Evolutionary conservation across 257 asterid genomes (phyloP), one percentile per base, ranked within the genome.

Genomic region (Solanum chiquidenum): DNA sequence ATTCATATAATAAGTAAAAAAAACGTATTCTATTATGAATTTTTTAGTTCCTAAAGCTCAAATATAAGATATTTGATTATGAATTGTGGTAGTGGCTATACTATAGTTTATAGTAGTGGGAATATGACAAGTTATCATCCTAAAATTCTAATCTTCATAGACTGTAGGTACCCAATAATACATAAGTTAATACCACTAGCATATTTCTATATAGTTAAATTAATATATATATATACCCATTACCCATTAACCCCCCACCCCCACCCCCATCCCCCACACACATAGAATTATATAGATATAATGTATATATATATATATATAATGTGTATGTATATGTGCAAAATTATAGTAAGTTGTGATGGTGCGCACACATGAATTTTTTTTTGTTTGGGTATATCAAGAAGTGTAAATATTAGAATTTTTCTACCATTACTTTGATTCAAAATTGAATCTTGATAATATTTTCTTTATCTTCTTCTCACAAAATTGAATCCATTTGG

Each of bases 361-460:
- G 85, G 35, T 79, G 85, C 40, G 44, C 84, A 77, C 37, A 12
- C 62, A n/a, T 40, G 84, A 77, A 25, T 72, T 12, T 69, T 5
- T 69, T 13, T 74, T 21, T 21, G 12, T 77, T 79, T 13, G 38
- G 25, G 9, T 79, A 42, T 79, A 14, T 79, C 58, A 31, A 80
- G 42, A 80, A 80, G 1, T 80, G 42, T 80, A 46, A 29, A 46
- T 80, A 46, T 8, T 80, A 80, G 10, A 27, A 79, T 42, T 46
- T 46, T 46, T 46, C 6, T 29, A 9, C 52, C 42, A 80, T 80
- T 44, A 55, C 74, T 87, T 88, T 90, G 91, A 90, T 93, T 90
- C 92, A 88, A 90, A 91, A 92, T 85, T 86, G 75, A 64, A 37
- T 88, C 77, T 87, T 91, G 90, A 87, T 85, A 89, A 87, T 93